A percentile compares a stretch with the other conserved stretches of the same genome.
phyloP scores from a whole-genome alignment of 2,329 filamentous ascomycete genomes.

The Colletotrichum caudatum region DNA sequence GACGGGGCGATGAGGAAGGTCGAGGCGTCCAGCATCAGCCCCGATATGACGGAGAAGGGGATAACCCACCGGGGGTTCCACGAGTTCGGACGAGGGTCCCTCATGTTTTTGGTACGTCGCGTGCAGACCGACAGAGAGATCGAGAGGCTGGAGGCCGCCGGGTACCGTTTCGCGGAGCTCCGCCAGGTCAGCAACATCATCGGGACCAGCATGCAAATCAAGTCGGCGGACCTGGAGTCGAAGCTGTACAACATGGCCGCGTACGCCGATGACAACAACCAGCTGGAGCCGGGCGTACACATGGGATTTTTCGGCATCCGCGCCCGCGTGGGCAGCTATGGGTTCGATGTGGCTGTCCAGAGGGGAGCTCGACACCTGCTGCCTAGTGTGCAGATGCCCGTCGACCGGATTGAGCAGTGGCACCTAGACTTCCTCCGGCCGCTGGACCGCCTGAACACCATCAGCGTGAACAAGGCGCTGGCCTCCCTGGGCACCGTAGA shows the following conservation, averaged over 20 bases:
- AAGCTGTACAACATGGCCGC: conserved; percentile 74
- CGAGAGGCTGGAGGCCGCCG: conserved; percentile 74
- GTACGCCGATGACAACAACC: conserved; percentile 62
- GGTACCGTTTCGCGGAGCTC: conserved; percentile 81
- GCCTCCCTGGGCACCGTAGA: conserved; percentile 53
- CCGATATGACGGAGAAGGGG: conserved; percentile 58
- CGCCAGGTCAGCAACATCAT: conserved; percentile 77
- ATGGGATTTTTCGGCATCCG: conserved; percentile 69
- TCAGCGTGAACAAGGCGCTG: conserved; percentile 54
- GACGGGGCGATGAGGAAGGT: conserved; percentile 40
- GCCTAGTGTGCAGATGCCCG: conserved; percentile 67
- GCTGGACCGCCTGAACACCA: conserved; percentile 59
- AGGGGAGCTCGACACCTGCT: conserved; percentile 69
- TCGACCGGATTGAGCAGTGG: conserved; percentile 64
- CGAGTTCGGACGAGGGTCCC: conserved; percentile 76
- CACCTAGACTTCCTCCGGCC: conserved; percentile 67
- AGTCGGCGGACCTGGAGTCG: conserved; percentile 68
- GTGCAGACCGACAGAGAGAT: conserved; percentile 69
- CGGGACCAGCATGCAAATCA: conserved; percentile 80
- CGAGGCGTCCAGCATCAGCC: conserved; percentile 42
- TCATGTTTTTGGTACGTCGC: conserved; percentile 82
- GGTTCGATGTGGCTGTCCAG: conserved; percentile 74
- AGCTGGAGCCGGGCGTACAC: conserved; percentile 66
- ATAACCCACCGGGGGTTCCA: conserved; percentile 46
- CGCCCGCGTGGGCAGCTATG: conserved; percentile 62